These are phyloP conservation scores for Crithidia sp. DNA, from an alignment of 208 protist genomes.

Conservation along the genomic window DNA sequence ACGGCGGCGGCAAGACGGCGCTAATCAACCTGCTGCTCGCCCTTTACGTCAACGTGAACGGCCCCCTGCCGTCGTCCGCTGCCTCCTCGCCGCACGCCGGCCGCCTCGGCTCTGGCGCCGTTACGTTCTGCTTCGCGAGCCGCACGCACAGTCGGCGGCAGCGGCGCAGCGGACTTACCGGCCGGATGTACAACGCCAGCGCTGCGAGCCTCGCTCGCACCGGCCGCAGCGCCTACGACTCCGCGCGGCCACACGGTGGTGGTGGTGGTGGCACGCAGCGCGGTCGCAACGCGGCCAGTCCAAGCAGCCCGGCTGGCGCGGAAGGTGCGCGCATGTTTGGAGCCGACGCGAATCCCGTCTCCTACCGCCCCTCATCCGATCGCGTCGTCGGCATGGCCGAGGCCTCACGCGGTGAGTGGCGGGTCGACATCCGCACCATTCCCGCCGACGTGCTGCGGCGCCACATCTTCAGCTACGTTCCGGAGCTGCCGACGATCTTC, in stretches of 20 bases:
- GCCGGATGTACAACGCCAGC: constrained; percentile 1
- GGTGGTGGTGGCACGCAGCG: background rate
- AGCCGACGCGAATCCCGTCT: constrained; percentile 3
- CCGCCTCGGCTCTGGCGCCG: constrained; percentile 5
- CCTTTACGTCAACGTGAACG: constrained; percentile 33
- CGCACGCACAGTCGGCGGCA: constrained; percentile 17
- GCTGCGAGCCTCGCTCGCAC: background rate
- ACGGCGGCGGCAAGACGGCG: constrained; percentile 69
- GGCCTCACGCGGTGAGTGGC: background rate
- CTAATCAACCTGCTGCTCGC: constrained; percentile 60
- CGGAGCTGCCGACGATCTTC: constrained; percentile 63
- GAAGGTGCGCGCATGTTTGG: background rate
- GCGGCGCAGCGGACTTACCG: constrained; percentile 14
- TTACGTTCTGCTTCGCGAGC: constrained; percentile 24
- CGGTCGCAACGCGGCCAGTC: background rate
- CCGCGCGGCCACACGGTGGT: background rate
- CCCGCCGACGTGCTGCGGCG: constrained; percentile 53
- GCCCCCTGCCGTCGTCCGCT: background rate
- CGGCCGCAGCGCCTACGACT: background rate
- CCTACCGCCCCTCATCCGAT: background rate
- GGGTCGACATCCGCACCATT: constrained; percentile 35
- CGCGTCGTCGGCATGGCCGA: background rate
- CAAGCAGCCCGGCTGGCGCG: background rate
- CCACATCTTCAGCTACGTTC: constrained; percentile 76
- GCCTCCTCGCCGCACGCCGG: constrained; percentile 14